Evolutionary conservation across 192 early-diverging fungal genomes (phyloP).

Genomic region (Dissophora globulifera): DNA sequence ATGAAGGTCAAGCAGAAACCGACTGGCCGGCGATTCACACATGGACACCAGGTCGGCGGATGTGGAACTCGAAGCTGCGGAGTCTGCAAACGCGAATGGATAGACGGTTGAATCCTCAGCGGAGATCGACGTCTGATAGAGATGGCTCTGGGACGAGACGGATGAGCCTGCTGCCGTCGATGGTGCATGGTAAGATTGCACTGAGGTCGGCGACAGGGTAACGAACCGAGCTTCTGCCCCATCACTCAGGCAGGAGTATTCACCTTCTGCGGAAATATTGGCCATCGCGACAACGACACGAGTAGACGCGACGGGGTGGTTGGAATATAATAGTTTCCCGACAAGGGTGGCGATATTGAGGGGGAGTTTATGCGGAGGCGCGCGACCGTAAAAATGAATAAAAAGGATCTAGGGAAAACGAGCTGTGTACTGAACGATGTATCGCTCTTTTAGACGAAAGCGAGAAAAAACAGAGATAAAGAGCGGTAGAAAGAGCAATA

Average conservation of each 20-base stretch:
- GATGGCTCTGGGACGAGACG: not conserved
- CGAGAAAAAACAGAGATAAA: too few species aligned
- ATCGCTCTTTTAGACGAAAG: too few species aligned
- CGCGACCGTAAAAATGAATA: too few species aligned
- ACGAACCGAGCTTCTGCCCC: not conserved
- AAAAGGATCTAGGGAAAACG: too few species aligned
- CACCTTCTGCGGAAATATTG: not conserved
- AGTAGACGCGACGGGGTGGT: not conserved
- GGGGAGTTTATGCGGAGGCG: not conserved
- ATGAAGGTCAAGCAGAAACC: not conserved
- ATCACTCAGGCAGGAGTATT: not conserved
- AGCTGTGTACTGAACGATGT: too few species aligned
- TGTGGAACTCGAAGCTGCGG: not conserved
- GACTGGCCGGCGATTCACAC: not conserved
- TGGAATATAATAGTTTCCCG: too few species aligned
- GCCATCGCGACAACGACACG: not conserved
- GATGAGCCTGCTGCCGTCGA: not conserved
- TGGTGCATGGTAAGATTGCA: not conserved
- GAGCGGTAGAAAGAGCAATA: too few species aligned
- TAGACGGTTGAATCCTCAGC: not conserved
- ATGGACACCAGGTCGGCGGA: not conserved
- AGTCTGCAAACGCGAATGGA: not conserved
- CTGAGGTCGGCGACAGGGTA: not conserved
- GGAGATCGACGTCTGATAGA: slow-evolving; percentile 7
- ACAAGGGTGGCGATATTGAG: too few species aligned